Evolutionary conservation across 345 rosid species (phyloP).

Genomic region (Raphanus raphanistrum): DNA sequence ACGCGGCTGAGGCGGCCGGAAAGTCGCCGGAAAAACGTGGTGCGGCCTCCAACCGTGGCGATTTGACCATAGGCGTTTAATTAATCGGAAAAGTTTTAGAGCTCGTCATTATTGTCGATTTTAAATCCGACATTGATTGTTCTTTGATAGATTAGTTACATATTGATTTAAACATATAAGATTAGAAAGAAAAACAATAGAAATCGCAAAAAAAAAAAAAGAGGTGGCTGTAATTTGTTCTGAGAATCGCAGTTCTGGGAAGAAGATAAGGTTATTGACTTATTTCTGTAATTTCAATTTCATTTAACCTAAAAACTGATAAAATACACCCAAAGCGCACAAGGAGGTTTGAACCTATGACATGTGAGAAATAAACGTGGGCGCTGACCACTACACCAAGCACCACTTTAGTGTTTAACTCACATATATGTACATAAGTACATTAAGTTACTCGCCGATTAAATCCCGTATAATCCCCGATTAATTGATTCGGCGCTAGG

Average conservation of each 20-base stretch:
- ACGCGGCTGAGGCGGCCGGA: neutral
- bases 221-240: neutral
- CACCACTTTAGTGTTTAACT: neutral
- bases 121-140: neutral
- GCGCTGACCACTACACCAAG: neutral
- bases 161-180: neutral
- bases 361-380: neutral
- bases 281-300: no score
- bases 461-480: no score
- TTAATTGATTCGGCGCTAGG: no score
- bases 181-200: no score
- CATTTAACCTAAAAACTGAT: neutral
- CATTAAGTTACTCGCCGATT: neutral
- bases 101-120: neutral
- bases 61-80: neutral
- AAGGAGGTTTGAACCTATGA: neutral
- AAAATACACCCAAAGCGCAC: neutral
- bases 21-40: neutral
- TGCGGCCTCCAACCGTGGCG: neutral
- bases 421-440: neutral
- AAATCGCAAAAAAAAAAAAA: no score
- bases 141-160: neutral
- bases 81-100: neutral
- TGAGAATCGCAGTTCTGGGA: neutral
- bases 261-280: neutral